phyloP scores from a whole-genome alignment of 257 asterid genomes.

The Solanum peruvianum region DNA sequence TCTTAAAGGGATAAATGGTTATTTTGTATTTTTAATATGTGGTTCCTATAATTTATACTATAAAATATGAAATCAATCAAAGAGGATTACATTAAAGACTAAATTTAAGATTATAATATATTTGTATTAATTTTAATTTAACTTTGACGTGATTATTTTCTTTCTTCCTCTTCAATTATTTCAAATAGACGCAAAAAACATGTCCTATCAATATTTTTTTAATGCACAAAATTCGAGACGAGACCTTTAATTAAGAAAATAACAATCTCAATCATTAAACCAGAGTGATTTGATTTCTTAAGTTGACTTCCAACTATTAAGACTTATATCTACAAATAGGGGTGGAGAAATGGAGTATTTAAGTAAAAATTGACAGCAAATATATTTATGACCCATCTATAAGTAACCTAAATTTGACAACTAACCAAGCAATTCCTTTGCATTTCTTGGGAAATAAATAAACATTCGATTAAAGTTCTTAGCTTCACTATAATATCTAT shows the following conservation, averaged over 20 bases:
- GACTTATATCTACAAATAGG: background rate
- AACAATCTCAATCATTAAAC: accelerated
- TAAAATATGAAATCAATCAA: background rate
- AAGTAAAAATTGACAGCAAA: background rate
- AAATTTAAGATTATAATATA: background rate
- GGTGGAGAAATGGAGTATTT: background rate
- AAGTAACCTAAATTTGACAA: background rate
- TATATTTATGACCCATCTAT: background rate
- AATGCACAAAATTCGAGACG: accelerated
- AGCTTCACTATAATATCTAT: no score
- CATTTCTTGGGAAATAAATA: background rate
- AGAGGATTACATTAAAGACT: background rate
- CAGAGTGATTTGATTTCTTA: background rate
- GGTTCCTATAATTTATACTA: no score
- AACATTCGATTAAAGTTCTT: background rate
- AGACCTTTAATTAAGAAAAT: background rate
- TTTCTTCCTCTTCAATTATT: no score
- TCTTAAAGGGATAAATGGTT: no score
- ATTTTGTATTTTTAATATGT: no score
- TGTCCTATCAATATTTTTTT: accelerated
- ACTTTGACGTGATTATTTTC: no score
- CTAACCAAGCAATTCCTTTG: background rate
- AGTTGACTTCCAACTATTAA: background rate
- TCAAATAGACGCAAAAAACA: no score
- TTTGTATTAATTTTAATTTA: background rate